Percentiles rank a stretch among this genome's conserved stretches.
Evolutionary conservation across 2,329 filamentous ascomycete genomes (phyloP).

Genomic region (Rhytidhysteron rufulum): DNA sequence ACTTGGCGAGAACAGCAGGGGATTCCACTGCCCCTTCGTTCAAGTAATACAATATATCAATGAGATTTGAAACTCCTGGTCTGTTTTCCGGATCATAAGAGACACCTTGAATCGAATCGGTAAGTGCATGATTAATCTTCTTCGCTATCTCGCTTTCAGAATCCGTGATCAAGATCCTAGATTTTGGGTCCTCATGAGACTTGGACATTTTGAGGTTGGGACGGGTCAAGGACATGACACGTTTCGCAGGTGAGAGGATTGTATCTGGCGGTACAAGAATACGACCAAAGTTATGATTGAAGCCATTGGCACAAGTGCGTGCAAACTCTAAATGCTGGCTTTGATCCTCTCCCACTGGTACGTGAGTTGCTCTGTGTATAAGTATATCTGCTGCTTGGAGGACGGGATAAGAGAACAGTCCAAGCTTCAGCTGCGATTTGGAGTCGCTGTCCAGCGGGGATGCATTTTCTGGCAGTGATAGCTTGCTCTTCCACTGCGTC

Average conservation of each 20-base stretch:
- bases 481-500: conserved; percentile 98
- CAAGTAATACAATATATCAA: conserved; percentile 75
- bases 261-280: conserved; percentile 66
- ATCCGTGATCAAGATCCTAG: conserved; percentile 81
- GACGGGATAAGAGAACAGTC: conserved; percentile 93
- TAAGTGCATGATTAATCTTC: conserved; percentile 72
- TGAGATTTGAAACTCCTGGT: conserved; percentile 82
- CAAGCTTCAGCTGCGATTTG: conserved; percentile 70
- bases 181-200: conserved; percentile 66
- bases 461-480: conserved; percentile 59
- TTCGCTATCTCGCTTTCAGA: conserved; percentile 56
- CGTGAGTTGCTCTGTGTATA: conserved; percentile 84
- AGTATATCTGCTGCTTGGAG: conserved; percentile 93
- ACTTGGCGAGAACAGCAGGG: conserved; percentile 43
- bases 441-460: conserved; percentile 53
- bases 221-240: conserved; percentile 83
- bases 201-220: conserved; percentile 93
- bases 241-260: conserved; percentile 68
- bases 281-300: conserved; percentile 70
- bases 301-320: conserved; percentile 77
- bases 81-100: conserved; percentile 67
- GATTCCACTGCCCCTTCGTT: conserved; percentile 40
- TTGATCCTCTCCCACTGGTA: conserved; percentile 96
- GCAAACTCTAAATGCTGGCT: conserved; percentile 91
- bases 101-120: conserved; percentile 66